Base-by-base conservation (phyloP, 2,329 filamentous ascomycete genomes). In the Cercospora sp. region DNA sequence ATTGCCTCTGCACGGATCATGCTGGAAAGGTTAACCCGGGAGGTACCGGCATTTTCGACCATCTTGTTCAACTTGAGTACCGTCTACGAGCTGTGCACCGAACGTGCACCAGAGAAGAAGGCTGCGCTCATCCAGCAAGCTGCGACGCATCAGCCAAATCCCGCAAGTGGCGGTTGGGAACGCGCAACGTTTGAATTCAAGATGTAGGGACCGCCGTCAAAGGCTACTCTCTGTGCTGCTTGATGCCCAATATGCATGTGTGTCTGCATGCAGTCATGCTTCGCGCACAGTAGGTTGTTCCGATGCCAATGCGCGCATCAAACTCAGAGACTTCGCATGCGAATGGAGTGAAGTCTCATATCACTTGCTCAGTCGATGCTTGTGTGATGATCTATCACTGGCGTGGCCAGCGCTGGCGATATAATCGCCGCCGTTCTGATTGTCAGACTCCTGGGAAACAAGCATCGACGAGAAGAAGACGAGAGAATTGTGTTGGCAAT, bases 41-140 rank as follows among this genome's bases (percentile, higher is more conserved):
- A 82, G 0, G 87, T 89, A 1, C 83, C 87, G 48, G 87, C 88
- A 0, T 97, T 94, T 67, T 89, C 91, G 70, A 91, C 91, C 0
- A 81, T 97, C 2, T 87, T 96, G 0, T 97, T 97, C 80, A 98
- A 98, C 77, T 80, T 99, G 12, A 89, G 90, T 10, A 98, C 94
- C 0, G 88, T 97, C 74, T 98, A 97, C 77, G 95, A 98, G 80
- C 85, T 98, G 7, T 95, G 91, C 77, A 94, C 91, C 0, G 94
- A 98, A 74, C 86, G 87, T 69, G 87, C 92, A 51, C 84, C 87
- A 60, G 85, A 85, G 12, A 80, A 91, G 73, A 98, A 98, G 83
- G 79, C 87, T 31, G 83, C 82, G 28, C 82, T 98, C 18, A 89
- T 91, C 9, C 64, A 72, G n/a, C 65, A 63, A 42, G 67, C 73